These are phyloP conservation scores for Calonectria henricotiae DNA, from an alignment of 2,329 filamentous ascomycete species.

Conservation along the genomic window DNA sequence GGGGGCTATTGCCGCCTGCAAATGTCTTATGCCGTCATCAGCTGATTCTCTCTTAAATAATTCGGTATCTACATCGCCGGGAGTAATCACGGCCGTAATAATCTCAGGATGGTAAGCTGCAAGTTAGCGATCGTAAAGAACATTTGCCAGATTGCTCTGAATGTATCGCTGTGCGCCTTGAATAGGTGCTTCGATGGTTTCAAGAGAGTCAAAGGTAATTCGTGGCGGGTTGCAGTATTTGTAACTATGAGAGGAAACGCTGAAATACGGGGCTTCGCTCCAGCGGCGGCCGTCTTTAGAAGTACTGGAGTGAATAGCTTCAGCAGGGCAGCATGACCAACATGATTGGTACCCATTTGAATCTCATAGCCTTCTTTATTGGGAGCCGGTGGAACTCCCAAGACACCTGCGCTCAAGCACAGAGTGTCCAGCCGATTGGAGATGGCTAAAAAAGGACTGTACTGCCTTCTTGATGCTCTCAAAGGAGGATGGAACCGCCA, in stretches of 20 bases:
- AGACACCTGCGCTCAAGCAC: slow-evolving; percentile 18
- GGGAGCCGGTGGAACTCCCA: slow-evolving; percentile 26
- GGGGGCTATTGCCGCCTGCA: slow-evolving; percentile 25
- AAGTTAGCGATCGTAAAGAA: slow-evolving; percentile 31
- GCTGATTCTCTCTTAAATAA: slow-evolving; percentile 31
- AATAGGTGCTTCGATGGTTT: slow-evolving; percentile 30
- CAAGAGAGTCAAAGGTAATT: slow-evolving; percentile 32
- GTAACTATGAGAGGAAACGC: slow-evolving; percentile 29
- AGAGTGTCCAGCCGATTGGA: slow-evolving; percentile 18
- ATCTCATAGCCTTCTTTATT: slow-evolving; percentile 38
- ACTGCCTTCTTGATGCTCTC: slow-evolving; percentile 29
- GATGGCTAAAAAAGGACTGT: neutral
- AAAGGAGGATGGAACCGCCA: neutral
- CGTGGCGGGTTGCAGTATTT: slow-evolving; percentile 28
- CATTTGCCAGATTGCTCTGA: slow-evolving; percentile 36
- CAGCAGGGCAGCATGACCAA: slow-evolving; percentile 33
- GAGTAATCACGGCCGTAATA: slow-evolving; percentile 27
- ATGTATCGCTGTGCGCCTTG: slow-evolving; percentile 28
- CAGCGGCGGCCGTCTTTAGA: slow-evolving; percentile 21
- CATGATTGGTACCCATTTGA: slow-evolving; percentile 39
- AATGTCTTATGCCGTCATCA: slow-evolving; percentile 22
- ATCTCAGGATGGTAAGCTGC: slow-evolving; percentile 24
- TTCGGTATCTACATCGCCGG: slow-evolving; percentile 32
- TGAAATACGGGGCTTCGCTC: slow-evolving; percentile 29
- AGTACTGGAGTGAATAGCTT: slow-evolving; percentile 34